These are phyloP conservation scores for Nannizziopsis barbatae DNA, from an alignment of 2,329 filamentous ascomycete genomes.

Conservation along the genomic window DNA sequence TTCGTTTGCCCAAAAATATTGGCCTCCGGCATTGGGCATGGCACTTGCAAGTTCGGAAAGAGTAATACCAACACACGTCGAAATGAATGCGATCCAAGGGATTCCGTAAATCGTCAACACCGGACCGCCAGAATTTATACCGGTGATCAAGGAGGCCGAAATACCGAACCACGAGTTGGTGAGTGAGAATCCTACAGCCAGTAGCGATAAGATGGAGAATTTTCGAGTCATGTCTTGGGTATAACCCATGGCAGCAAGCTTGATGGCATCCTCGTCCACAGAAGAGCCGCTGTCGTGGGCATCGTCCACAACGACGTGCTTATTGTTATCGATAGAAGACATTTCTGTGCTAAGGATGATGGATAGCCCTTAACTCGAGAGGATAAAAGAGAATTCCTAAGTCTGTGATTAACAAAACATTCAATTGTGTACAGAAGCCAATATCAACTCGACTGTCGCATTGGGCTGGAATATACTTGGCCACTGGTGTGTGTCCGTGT, in stretches of 20 bases:
- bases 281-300: conserved; percentile 6
- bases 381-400: neutral
- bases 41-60: conserved; percentile 40
- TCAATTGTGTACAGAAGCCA: neutral
- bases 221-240: conserved; percentile 39
- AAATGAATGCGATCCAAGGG: conserved; percentile 37
- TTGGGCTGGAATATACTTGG: neutral
- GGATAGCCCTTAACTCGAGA: neutral
- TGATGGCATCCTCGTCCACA: conserved; percentile 32
- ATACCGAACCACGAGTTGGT: conserved; percentile 45
- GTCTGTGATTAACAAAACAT: too few relatives aligned
- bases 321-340: conserved; percentile 1
- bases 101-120: conserved; percentile 42
- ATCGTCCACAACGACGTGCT: conserved; percentile 1
- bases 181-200: conserved; percentile 42
- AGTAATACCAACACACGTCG: conserved; percentile 37
- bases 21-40: conserved; percentile 42
- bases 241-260: conserved; percentile 41
- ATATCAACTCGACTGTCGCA: conserved; percentile 8
- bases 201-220: conserved; percentile 39
- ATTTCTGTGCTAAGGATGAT: neutral
- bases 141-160: conserved; percentile 39
- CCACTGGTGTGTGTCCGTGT: neutral
- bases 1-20: conserved; percentile 43
- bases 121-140: conserved; percentile 42